Evolutionary conservation across 1,284 basidiomycete genomes (phyloP).

Genomic region (Boletus albobrunnescens): DNA sequence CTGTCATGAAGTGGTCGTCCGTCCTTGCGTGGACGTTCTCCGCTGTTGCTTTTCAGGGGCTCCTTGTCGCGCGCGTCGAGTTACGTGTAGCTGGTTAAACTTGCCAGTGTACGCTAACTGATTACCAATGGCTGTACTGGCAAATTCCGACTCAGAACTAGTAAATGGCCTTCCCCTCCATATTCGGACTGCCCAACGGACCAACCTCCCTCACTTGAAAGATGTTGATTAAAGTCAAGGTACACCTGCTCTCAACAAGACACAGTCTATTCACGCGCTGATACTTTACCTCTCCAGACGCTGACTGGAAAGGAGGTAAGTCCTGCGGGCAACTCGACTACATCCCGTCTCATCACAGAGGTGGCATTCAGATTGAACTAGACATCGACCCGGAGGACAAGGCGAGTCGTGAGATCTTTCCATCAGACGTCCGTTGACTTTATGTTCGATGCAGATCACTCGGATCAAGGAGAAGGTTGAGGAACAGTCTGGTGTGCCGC

Average conservation of each 20-base stretch:
- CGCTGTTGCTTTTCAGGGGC: no score
- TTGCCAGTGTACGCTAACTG: no score
- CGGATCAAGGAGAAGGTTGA: conserved; percentile 99
- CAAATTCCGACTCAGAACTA: no score
- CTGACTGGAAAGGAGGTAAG: conserved; percentile 89
- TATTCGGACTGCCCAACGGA: no score
- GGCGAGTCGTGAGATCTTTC: conserved; percentile 41
- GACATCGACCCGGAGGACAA: conserved; percentile 92
- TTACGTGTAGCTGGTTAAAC: no score
- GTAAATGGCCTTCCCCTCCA: no score
- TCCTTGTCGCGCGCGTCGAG: no score
- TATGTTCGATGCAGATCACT: conserved; percentile 59
- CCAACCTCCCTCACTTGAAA: conserved; percentile 7
- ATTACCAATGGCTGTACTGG: no score
- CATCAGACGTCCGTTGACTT: background rate
- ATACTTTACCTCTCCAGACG: conserved; percentile 51
- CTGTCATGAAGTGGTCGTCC: no score
- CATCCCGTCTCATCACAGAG: conserved; percentile 5
- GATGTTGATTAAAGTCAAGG: conserved; percentile 31
- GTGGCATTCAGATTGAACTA: conserved; percentile 75
- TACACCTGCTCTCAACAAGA: background rate
- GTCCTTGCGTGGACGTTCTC: no score
- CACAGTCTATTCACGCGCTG: background rate
- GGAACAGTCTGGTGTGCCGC: conserved; percentile 98
- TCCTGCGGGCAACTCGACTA: background rate